Evolutionary conservation across 257 asterid genomes (phyloP).

Genomic region (Oldenlandia corymbosa): DNA sequence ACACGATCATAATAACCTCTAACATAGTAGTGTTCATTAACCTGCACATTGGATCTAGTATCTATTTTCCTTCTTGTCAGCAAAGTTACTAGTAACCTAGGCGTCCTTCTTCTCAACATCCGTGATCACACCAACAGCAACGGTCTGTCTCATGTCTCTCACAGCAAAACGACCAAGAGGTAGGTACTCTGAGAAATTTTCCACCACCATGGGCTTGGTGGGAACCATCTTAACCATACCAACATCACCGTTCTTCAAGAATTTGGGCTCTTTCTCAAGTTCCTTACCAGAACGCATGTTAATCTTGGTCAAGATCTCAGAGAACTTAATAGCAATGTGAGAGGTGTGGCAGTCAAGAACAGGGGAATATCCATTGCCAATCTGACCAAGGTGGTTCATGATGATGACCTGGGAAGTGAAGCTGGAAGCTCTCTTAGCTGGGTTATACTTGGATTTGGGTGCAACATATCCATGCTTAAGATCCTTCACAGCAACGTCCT

Average conservation of each 20-base stretch:
- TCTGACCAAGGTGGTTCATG: constrained; percentile 27
- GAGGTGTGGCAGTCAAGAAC: too few relatives aligned
- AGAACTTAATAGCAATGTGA: constrained; percentile 26
- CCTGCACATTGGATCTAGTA: too few relatives aligned
- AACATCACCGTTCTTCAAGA: too few relatives aligned
- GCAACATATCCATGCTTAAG: constrained; percentile 29
- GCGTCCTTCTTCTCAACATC: constrained; percentile 30
- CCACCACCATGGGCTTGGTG: too few relatives aligned
- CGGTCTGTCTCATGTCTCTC: constrained; percentile 31
- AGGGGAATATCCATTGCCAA: constrained; percentile 24
- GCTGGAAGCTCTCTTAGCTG: constrained; percentile 23
- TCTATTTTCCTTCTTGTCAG: too few relatives aligned
- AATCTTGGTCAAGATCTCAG: constrained; percentile 23
- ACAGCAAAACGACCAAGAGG: constrained; percentile 30
- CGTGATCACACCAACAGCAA: constrained; percentile 30
- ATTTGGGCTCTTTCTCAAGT: too few relatives aligned
- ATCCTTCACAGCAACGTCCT: too few relatives aligned
- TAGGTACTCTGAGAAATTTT: constrained; percentile 24
- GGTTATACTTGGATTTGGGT: constrained; percentile 23
- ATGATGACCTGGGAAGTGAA: constrained; percentile 28
- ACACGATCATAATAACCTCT: too few relatives aligned
- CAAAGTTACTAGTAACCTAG: too few relatives aligned
- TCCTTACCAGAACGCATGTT: constrained; percentile 27
- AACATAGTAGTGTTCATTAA: too few relatives aligned
- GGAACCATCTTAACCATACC: too few relatives aligned